phyloP scores from a whole-genome alignment of 352 stramenopile genomes.

The Salisapilia sapeloensis region DNA sequence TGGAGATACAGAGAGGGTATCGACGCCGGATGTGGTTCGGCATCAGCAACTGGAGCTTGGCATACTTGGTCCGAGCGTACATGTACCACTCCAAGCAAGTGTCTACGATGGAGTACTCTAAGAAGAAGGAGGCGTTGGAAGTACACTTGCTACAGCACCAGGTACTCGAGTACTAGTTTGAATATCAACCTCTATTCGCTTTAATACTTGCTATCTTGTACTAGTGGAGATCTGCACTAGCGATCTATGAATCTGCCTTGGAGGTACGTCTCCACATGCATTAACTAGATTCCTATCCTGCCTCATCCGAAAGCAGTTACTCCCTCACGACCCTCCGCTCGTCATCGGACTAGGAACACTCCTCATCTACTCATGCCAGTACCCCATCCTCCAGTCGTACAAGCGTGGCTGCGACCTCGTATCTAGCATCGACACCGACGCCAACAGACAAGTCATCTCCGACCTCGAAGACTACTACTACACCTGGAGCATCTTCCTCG shows the following conservation, averaged over 20 bases:
- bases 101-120: slow-evolving; percentile 4
- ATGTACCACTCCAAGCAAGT: slow-evolving; percentile 14
- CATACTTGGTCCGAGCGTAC: slow-evolving; percentile 12
- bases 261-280: slow-evolving; percentile 10
- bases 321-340: slow-evolving; percentile 13
- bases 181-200: neutral
- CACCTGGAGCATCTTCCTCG: slow-evolving; percentile 40
- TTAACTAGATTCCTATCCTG: neutral
- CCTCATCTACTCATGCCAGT: slow-evolving; percentile 37
- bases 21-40: slow-evolving; percentile 29
- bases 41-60: slow-evolving; percentile 21
- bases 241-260: slow-evolving; percentile 28
- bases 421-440: too few species aligned
- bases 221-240: slow-evolving; percentile 5
- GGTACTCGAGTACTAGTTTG: slow-evolving; percentile 6
- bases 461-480: slow-evolving; percentile 38
- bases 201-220: neutral
- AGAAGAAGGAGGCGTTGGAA: slow-evolving; percentile 22
- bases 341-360: slow-evolving; percentile 28
- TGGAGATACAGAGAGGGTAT: slow-evolving; percentile 31
- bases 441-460: too few species aligned
- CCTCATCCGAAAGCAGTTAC: slow-evolving; percentile 6
- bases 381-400: slow-evolving; percentile 23
- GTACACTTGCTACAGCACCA: slow-evolving; percentile 32
- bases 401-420: slow-evolving; percentile 27